A percentile compares a stretch with the other conserved stretches of the same genome.
phyloP scores from a whole-genome alignment of 2,329 filamentous ascomycete species.

The Elsinoe australis region DNA sequence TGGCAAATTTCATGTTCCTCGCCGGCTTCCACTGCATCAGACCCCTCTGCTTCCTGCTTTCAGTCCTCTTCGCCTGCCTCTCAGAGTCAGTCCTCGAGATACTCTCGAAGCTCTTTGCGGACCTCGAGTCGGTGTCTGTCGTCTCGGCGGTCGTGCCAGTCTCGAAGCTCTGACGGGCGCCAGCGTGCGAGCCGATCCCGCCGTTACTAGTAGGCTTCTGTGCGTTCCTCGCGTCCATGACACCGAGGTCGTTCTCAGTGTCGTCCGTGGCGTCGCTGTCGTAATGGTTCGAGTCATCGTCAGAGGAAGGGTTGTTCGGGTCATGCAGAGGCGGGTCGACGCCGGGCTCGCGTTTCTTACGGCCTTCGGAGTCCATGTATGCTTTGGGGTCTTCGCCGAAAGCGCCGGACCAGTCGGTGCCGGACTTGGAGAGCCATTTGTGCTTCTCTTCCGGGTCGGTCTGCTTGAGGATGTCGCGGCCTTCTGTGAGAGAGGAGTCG shows the following conservation, averaged over 20 bases:
- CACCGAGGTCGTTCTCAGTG: conserved; percentile 47
- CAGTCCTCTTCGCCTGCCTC: conserved; percentile 57
- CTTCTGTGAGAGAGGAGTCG: conserved; percentile 69
- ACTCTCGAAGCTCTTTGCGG: conserved; percentile 11
- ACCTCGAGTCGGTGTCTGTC: conserved; percentile 20
- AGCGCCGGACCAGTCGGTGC: conserved; percentile 77
- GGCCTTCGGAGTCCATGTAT: conserved; percentile 47
- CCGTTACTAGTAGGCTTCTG: conserved; percentile 23
- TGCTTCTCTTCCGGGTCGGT: conserved; percentile 64
- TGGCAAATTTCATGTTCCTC: conserved; percentile 76
- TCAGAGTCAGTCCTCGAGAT: conserved; percentile 52
- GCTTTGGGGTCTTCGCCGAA: conserved; percentile 69
- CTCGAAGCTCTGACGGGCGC: conserved; percentile 28
- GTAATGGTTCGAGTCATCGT: conserved; percentile 36
- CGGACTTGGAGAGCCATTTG: conserved; percentile 71
- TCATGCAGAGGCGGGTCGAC: conserved; percentile 46
- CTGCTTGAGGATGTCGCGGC: conserved; percentile 70
- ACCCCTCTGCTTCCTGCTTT: conserved; percentile 80
- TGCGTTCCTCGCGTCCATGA: conserved; percentile 47
- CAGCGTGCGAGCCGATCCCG: conserved; percentile 37
- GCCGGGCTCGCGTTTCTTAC: conserved; percentile 51
- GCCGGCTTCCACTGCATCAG: conserved; percentile 94
- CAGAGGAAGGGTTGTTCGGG: conserved; percentile 38
- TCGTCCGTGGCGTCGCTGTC: conserved; percentile 34
- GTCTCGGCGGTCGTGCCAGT: conserved; percentile 29